Evolutionary conservation across 352 stramenopile genomes (phyloP).

Genomic region (Thalassiosira mediterranea): DNA sequence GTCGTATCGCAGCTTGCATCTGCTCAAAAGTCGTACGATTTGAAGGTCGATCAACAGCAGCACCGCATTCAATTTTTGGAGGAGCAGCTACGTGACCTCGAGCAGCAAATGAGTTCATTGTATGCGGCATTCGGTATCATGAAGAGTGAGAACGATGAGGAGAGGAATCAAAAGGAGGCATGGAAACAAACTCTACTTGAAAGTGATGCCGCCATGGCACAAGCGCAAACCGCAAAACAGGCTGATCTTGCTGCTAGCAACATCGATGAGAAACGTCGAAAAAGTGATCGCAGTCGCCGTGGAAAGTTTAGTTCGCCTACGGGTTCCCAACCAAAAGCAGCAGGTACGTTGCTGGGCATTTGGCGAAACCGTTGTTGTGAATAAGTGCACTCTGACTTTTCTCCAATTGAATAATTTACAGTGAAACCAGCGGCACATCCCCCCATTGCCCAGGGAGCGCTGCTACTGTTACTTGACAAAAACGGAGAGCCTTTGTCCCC

Average conservation of each 20-base stretch:
- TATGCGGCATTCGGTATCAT: slow-evolving; percentile 72
- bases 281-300: slow-evolving; percentile 1
- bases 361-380: too few species aligned
- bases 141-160: slow-evolving; percentile 58
- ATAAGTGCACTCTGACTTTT: too few species aligned
- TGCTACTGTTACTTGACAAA: slow-evolving; percentile 40
- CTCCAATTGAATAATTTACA: too few species aligned
- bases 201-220: slow-evolving; percentile 67
- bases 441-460: slow-evolving; percentile 35
- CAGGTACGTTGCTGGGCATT: too few species aligned
- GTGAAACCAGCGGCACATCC: slow-evolving; percentile 32
- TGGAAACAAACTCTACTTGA: slow-evolving; percentile 59
- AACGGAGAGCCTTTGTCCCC: slow-evolving; percentile 7
- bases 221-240: slow-evolving; percentile 38
- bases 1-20: slow-evolving; percentile 42
- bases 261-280: slow-evolving; percentile 4
- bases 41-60: slow-evolving; percentile 44
- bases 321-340: slow-evolving; percentile 6
- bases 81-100: slow-evolving; percentile 49
- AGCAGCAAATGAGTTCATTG: slow-evolving; percentile 71
- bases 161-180: slow-evolving; percentile 47
- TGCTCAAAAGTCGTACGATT: slow-evolving; percentile 40
- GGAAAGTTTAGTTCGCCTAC: neutral
- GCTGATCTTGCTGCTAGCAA: slow-evolving; percentile 17
- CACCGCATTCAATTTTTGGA: slow-evolving; percentile 51